phyloP scores from a whole-genome alignment of 2,329 filamentous ascomycete species.

The Clarireedia hainanense region DNA sequence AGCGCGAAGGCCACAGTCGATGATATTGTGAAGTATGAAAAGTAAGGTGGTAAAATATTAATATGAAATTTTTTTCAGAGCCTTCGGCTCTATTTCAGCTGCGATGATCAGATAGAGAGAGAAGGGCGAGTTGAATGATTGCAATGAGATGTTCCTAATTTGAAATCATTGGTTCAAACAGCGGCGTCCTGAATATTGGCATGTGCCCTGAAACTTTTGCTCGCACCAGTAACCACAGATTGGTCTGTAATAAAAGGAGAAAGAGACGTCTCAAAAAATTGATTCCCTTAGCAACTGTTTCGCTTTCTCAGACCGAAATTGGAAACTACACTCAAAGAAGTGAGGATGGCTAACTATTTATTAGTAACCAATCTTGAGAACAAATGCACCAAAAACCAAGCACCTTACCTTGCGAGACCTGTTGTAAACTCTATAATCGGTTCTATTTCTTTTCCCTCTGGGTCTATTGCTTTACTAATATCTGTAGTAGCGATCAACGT shows the following conservation, averaged over 20 bases:
- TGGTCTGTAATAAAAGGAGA: not conserved
- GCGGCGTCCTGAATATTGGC: not conserved
- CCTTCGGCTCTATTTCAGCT: too few species aligned
- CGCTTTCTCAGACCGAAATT: not conserved
- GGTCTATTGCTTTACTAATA: constrained; percentile 29
- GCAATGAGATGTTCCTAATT: too few species aligned
- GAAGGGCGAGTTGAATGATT: too few species aligned
- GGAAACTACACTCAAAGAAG: not conserved
- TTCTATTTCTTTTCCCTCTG: constrained; percentile 30
- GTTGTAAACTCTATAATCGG: constrained; percentile 23
- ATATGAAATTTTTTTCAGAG: too few species aligned
- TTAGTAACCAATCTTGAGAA: too few species aligned
- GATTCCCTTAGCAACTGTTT: not conserved
- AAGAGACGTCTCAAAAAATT: not conserved
- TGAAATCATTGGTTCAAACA: not conserved
- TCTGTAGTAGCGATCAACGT: constrained; percentile 34
- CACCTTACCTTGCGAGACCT: constrained; percentile 20
- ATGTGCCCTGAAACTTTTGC: not conserved
- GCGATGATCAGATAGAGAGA: too few species aligned
- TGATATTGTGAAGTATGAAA: not conserved
- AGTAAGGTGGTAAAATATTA: too few species aligned
- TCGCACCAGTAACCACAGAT: not conserved
- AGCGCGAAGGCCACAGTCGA: not conserved
- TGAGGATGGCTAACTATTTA: not conserved
- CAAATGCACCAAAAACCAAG: too few species aligned